phyloP scores from a whole-genome alignment of 1,139 yeast species.

The Lizanozyma gosingica region DNA sequence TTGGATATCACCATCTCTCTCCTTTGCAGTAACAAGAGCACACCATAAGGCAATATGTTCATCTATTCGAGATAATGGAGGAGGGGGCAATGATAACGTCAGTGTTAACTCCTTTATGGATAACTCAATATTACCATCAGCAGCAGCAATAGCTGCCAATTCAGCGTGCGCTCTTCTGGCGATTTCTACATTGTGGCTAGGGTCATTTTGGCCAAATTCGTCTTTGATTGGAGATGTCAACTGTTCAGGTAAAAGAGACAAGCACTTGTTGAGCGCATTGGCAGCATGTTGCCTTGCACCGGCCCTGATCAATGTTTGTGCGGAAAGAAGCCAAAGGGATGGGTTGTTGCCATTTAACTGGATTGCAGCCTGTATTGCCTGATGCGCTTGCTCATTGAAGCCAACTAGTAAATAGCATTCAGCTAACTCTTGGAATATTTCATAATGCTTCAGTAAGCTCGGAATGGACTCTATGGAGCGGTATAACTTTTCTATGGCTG shows the following conservation, averaged over 20 bases:
- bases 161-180: constrained; percentile 47
- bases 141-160: constrained; percentile 43
- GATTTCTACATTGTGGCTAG: constrained; percentile 29
- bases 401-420: constrained; percentile 41
- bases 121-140: constrained; percentile 40
- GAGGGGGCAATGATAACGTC: constrained; percentile 42
- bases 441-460: constrained; percentile 22
- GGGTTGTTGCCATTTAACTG: constrained; percentile 35
- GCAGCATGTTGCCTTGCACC: constrained; percentile 38
- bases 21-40: constrained; percentile 42
- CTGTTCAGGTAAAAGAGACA: constrained; percentile 29
- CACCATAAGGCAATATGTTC: constrained; percentile 45
- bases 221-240: constrained; percentile 6
- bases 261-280: constrained; percentile 35
- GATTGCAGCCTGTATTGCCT: constrained; percentile 38
- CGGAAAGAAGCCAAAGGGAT: constrained; percentile 36
- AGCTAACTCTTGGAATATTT: constrained; percentile 38
- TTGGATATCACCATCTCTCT: constrained; percentile 36
- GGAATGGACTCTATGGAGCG: constrained; percentile 27
- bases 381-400: constrained; percentile 44
- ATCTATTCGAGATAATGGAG: constrained; percentile 34
- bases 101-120: constrained; percentile 40
- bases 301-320: constrained; percentile 36
- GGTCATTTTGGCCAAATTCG: constrained; percentile 1
- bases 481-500: constrained; percentile 34